Conservation (phyloP, 208 protist genomes). For the Endotrypanum monterogeii region DNA sequence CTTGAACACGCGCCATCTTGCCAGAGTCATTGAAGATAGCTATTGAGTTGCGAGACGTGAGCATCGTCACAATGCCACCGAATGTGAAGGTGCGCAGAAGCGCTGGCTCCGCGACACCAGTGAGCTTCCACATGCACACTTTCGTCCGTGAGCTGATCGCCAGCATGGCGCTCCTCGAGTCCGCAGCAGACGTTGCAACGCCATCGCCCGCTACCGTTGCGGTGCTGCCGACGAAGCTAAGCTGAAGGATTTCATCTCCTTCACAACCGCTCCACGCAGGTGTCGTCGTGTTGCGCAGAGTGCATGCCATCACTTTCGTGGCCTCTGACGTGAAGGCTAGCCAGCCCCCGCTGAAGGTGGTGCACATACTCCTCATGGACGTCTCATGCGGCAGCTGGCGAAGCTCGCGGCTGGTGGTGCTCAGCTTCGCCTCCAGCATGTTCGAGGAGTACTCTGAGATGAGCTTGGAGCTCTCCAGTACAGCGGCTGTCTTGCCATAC, state of each 20-base stretch:
- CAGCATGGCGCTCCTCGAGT: slow-evolving; percentile 53
- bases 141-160: slow-evolving; percentile 36
- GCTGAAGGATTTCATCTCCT: slow-evolving; percentile 42
- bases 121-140: slow-evolving; percentile 78
- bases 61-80: slow-evolving; percentile 60
- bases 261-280: slow-evolving; percentile 79
- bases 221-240: slow-evolving; percentile 65
- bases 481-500: slow-evolving; percentile 63
- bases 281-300: slow-evolving; percentile 76
- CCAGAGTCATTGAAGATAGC: slow-evolving; percentile 72
- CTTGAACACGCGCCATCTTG: slow-evolving; percentile 51
- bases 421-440: slow-evolving; percentile 55
- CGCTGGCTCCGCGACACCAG: slow-evolving; percentile 65
- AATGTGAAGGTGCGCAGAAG: slow-evolving; percentile 67
- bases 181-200: slow-evolving; percentile 10
- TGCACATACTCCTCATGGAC: slow-evolving; percentile 47
- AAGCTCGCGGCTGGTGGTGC: slow-evolving; percentile 51
- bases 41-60: slow-evolving; percentile 62
- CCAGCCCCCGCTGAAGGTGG: slow-evolving; percentile 67
- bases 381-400: slow-evolving; percentile 43
- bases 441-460: slow-evolving; percentile 53
- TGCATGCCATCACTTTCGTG: slow-evolving; percentile 74
- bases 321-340: slow-evolving; percentile 85
- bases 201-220: slow-evolving; percentile 7
- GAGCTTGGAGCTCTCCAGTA: slow-evolving; percentile 78